Base-by-base conservation (phyloP, 495 filamentous ascomycete genomes). In the Aspergillus avenaceus region DNA sequence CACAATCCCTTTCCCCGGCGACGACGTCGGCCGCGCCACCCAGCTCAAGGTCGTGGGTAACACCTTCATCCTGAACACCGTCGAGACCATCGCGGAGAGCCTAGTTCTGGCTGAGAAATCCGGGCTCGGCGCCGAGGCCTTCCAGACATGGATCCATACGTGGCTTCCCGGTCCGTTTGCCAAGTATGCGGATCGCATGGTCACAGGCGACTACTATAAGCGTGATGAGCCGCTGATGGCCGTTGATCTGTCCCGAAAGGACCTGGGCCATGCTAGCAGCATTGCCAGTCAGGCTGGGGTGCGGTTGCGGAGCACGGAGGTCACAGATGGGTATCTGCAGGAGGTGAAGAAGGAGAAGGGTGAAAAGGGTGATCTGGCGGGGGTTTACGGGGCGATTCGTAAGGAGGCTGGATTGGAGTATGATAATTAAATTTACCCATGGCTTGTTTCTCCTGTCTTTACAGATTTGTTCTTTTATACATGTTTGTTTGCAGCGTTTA, bases 211-310 rank as follows among this genome's bases (percentile, higher is more conserved):
- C 58, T 96, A 96, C 54, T 76, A 78, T 54, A 67, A 75, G 63
- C 66, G 81, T 1, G 82, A 85, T 45, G 81, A 90, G 70, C 90
- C 91, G 48, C 70, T 95, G 22, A 95, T 95, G 65, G 82, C 81
- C n/a, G 90, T 92, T 7, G 87, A 95, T 65, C 65, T 96, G 45
- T 90, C 90, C 14, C 70, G 84, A 53, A 97, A 97, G 70, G 91
- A 97, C 76, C 80, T 84, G 27, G 64, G 84, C 8, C 91, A 96
- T 77, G 87, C 85, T 16, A 64, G 81, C 57, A 70, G 66, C 32
- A 52, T 96, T 60, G 91, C 87, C 3, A 64, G 81, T 50, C 67
- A 67, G 28, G 69, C 71, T 5, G 91, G 88, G 0, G 73, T 78
- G 53, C 71, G 72, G 49, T 66, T 96, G 75, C 74, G 76, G 54